phyloP scores from a whole-genome alignment of 768 basidiomycete species.

The Leccinum barrowsii region DNA sequence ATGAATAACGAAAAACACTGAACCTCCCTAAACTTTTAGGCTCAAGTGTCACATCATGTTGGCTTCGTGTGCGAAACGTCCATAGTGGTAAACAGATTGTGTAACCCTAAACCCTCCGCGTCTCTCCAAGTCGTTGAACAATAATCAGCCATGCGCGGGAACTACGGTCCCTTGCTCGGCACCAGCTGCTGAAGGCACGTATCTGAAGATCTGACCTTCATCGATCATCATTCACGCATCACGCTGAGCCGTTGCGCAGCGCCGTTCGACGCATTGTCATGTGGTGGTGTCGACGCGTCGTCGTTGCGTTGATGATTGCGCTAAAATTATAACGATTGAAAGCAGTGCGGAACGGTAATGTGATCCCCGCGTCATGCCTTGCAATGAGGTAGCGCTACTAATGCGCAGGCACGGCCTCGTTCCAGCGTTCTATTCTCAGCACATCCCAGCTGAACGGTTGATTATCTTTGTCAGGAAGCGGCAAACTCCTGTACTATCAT shows the following conservation, averaged over 20 bases:
- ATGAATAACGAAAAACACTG: neutral
- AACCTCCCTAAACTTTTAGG: neutral
- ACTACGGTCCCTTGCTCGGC: neutral
- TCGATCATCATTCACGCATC: neutral
- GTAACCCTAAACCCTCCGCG: neutral
- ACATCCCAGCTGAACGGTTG: neutral
- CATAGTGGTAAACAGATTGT: neutral
- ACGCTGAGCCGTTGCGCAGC: no score
- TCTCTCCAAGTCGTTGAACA: no score
- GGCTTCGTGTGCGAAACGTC: no score
- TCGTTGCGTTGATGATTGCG: neutral
- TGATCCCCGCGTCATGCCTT: neutral
- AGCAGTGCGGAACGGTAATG: neutral
- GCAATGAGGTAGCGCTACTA: neutral
- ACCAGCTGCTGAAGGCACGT: neutral
- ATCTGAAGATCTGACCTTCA: neutral
- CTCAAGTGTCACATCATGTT: no score
- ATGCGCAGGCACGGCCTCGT: neutral
- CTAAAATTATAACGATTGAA: neutral
- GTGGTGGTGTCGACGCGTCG: no score
- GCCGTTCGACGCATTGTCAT: no score
- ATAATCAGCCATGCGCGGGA: no score
- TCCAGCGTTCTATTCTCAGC: neutral
- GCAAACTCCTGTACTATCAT: conserved; percentile 5
- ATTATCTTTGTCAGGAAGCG: neutral